Conservation (phyloP, 768 basidiomycete genomes). For the Russula sp. region DNA sequence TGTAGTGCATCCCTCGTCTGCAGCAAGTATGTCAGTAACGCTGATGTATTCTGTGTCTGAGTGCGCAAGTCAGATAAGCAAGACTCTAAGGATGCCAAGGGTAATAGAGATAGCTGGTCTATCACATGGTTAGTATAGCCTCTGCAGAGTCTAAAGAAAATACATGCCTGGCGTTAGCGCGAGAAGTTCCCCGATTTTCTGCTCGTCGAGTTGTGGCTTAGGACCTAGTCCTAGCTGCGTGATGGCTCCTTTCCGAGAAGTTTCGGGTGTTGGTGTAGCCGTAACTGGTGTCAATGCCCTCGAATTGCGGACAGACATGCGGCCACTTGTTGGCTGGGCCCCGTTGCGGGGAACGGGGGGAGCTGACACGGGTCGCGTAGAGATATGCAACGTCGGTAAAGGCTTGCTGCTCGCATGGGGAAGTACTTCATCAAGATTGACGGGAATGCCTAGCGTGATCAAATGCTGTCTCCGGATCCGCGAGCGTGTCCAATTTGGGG, state of each 20-base stretch:
- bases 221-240: constrained; percentile 57
- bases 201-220: constrained; percentile 66
- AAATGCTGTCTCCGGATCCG: constrained; percentile 86
- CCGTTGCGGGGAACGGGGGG: constrained; percentile 57
- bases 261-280: constrained; percentile 32
- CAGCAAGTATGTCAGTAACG: constrained; percentile 71
- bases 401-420: constrained; percentile 58
- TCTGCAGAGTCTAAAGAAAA: not conserved
- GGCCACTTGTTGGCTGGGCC: constrained; percentile 30
- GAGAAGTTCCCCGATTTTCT: constrained; percentile 60
- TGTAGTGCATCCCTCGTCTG: constrained; percentile 77
- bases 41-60: constrained; percentile 71
- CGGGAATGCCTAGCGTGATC: constrained; percentile 86
- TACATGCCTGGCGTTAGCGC: constrained; percentile 58
- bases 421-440: constrained; percentile 90
- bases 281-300: constrained; percentile 42
- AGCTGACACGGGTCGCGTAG: constrained; percentile 74
- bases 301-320: constrained; percentile 39
- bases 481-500: constrained; percentile 93
- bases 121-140: not conserved
- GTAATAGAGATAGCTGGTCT: constrained; percentile 72
- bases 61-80: constrained; percentile 60
- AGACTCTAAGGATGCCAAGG: constrained; percentile 58
- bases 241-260: constrained; percentile 36
- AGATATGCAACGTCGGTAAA: constrained; percentile 76